Conservation (phyloP, 2,329 filamentous ascomycete genomes). For the Paecilomyces variotii region DNA sequence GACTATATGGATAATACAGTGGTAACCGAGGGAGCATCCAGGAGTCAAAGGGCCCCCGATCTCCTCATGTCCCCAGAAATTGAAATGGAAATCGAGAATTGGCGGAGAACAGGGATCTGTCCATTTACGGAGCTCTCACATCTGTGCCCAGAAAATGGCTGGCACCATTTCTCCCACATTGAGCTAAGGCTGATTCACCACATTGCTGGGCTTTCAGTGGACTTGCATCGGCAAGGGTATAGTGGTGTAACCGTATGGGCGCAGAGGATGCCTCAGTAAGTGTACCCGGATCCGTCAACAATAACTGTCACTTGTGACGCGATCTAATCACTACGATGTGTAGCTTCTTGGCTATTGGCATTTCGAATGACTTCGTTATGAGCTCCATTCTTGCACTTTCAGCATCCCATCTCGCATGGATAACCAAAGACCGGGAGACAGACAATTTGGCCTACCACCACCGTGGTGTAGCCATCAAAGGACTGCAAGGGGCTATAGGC, state of each 20-base stretch:
- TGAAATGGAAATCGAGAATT: slow-evolving; percentile 70
- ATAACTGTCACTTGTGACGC: neutral
- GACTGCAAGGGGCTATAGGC: slow-evolving; percentile 78
- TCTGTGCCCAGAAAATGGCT: slow-evolving; percentile 65
- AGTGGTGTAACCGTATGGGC: slow-evolving; percentile 89
- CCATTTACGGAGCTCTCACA: slow-evolving; percentile 71
- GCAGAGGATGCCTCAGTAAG: slow-evolving; percentile 83
- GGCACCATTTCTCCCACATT: slow-evolving; percentile 63
- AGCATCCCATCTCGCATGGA: slow-evolving; percentile 86
- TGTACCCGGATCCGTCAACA: slow-evolving; percentile 15
- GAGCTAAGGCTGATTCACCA: slow-evolving; percentile 88
- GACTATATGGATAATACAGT: slow-evolving; percentile 87
- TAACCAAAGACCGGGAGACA: slow-evolving; percentile 76
- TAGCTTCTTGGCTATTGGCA: slow-evolving; percentile 74
- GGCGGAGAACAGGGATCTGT: slow-evolving; percentile 76
- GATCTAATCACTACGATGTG: slow-evolving; percentile 15
- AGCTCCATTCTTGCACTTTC: slow-evolving; percentile 86
- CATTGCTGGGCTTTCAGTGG: slow-evolving; percentile 74
- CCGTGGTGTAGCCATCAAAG: slow-evolving; percentile 74
- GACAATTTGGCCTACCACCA: slow-evolving; percentile 86
- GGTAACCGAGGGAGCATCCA: slow-evolving; percentile 46
- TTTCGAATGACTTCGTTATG: slow-evolving; percentile 84
- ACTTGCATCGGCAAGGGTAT: slow-evolving; percentile 68
- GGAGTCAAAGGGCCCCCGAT: slow-evolving; percentile 47
- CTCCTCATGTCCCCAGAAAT: slow-evolving; percentile 83